Conservation (phyloP, 208 protist species). For the Vickermania ingenoplastis region DNA sequence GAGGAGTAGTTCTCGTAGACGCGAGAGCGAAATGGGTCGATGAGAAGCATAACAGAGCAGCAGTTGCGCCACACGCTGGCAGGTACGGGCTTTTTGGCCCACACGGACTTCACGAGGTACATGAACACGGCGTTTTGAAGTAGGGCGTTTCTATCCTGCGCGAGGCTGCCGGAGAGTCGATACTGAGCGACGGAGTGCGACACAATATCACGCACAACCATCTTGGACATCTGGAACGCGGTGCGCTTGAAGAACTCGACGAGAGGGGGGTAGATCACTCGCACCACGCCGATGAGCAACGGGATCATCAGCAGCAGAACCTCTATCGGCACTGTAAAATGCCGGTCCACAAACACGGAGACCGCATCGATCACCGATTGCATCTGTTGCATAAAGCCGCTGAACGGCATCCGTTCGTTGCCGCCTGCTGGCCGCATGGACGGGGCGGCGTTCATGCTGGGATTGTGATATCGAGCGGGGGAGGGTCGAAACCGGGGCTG, state of each 20-base stretch:
- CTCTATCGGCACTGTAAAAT: slow-evolving; percentile 2
- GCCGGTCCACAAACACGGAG: not conserved
- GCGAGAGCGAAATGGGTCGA: slow-evolving; percentile 46
- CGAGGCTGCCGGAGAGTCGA: slow-evolving; percentile 6
- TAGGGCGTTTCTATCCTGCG: slow-evolving; percentile 36
- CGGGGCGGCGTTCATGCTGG: no score
- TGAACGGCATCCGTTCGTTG: not conserved
- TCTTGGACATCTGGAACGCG: not conserved
- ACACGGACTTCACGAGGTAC: slow-evolving; percentile 35
- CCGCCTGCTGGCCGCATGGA: no score
- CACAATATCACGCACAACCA: not conserved
- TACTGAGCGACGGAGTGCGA: slow-evolving; percentile 5
- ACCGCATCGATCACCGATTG: not conserved
- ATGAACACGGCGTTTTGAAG: slow-evolving; percentile 62
- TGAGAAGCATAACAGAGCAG: slow-evolving; percentile 30
- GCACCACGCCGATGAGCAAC: slow-evolving; percentile 12
- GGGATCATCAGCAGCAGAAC: slow-evolving; percentile 11
- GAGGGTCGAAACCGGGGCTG: no score
- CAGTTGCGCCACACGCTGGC: slow-evolving; percentile 24
- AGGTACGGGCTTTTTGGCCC: slow-evolving; percentile 18
- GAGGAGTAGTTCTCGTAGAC: slow-evolving; percentile 24
- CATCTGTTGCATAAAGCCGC: not conserved
- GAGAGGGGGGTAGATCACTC: slow-evolving; percentile 12
- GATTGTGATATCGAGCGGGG: no score
- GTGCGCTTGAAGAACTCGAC: slow-evolving; percentile 3